Evolutionary conservation across 257 asterid species (phyloP), one percentile per base, ranked within the genome.

Genomic region (Solanum etuberosum): DNA sequence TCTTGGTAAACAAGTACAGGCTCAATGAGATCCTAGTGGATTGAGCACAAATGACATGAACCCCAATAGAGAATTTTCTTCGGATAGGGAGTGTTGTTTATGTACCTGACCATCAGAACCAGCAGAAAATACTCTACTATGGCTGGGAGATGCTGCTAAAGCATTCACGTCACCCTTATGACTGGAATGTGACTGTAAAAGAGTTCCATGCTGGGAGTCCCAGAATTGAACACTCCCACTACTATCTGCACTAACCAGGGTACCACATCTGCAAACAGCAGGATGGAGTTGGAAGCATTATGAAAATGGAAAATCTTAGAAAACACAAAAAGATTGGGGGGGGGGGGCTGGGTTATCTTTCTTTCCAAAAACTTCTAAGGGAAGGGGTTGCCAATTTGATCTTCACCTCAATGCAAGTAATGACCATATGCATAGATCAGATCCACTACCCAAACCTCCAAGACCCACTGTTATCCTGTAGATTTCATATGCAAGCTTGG

Each of bases 51-150:
- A 46, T 80, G 65, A 1, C 25, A 6, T 16, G 59, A 63, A 43
- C 65, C 31, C 3, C 25, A 27, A 27, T 16, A 48, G 31, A 81
- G 29, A 29, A 48, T 46, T 29, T 81, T 31, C 67, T 48, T 81
- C 37, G 1, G 85, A n/a, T 81, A 18, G 43, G 42, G 29, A 78
- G 31, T 29, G 67, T 67, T 57, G 67, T 48, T 37, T 29, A 40
- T 63, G 80, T 93, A 97, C 98, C 99, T 96, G 98, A 86, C 99
- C 99, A 91, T 96, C 99, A 85, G 99, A 93, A 87, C 99, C 99
- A 83, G 98, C 94, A 90, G 99, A 96, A 83, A 94, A 97, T 34
- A 96, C 99, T 91, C 95, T 90, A 87, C 88, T 92, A 84, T 97
- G 98, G 90, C 91, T 93, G 85, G 98, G 99, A 42, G 98, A 89